Evolutionary conservation across 805 yeast species (phyloP).

Genomic region (Danielia oregonensis): DNA sequence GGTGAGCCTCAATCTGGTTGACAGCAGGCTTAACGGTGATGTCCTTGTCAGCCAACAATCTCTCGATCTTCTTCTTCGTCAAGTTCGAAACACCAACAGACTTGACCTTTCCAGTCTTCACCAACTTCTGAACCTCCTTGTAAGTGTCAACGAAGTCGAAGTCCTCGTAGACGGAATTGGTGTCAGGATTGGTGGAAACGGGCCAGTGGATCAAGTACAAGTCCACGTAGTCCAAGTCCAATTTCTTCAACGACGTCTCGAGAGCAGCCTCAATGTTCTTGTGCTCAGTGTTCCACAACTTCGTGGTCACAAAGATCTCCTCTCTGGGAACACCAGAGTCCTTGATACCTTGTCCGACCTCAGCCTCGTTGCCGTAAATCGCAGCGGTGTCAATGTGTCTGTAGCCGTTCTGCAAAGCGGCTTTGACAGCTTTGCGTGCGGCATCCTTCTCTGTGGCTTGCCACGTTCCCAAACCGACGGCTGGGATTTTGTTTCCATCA

Average conservation of each 20-base stretch:
- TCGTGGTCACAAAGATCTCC: slow-evolving; percentile 17
- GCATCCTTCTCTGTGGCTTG: slow-evolving; percentile 49
- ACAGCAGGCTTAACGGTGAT: slow-evolving; percentile 17
- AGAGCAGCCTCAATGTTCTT: slow-evolving; percentile 9
- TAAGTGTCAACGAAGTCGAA: slow-evolving; percentile 30
- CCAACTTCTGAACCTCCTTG: slow-evolving; percentile 28
- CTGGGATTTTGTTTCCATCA: slow-evolving; percentile 63
- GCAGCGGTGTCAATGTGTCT: slow-evolving; percentile 79
- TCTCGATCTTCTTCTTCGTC: slow-evolving; percentile 11
- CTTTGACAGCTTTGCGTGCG: slow-evolving; percentile 52
- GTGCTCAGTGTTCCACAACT: slow-evolving; percentile 15
- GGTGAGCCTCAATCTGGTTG: slow-evolving; percentile 19
- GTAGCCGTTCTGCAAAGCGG: slow-evolving; percentile 66
- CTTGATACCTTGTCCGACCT: slow-evolving; percentile 60
- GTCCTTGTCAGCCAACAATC: slow-evolving; percentile 14
- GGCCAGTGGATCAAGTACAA: slow-evolving; percentile 20
- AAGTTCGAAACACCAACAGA: slow-evolving; percentile 18
- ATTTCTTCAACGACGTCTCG: slow-evolving; percentile 13
- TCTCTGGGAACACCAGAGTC: slow-evolving; percentile 13
- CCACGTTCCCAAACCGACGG: slow-evolving; percentile 76
- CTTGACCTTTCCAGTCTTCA: slow-evolving; percentile 16
- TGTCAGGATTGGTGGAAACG: slow-evolving; percentile 9
- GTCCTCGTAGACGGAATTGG: slow-evolving; percentile 8
- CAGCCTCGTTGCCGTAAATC: slow-evolving; percentile 62
- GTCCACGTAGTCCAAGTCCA: slow-evolving; percentile 17